phyloP scores from a whole-genome alignment of 495 filamentous ascomycete species.

The Pseudotulostoma volvatum region DNA sequence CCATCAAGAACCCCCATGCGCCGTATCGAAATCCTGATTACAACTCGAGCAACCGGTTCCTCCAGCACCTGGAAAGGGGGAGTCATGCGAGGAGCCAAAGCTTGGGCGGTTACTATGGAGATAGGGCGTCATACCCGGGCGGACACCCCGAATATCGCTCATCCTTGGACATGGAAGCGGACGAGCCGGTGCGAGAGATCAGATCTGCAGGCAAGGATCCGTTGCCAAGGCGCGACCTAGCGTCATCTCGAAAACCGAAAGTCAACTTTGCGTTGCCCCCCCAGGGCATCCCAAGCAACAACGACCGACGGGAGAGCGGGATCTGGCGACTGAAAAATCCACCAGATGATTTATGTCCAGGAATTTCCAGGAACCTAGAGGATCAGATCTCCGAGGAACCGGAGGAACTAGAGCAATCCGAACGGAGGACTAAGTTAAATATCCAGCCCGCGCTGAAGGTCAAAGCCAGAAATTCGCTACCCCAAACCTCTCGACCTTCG shows the following conservation, averaged over 20 bases:
- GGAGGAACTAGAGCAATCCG: slow-evolving; percentile 21
- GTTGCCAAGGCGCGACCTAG: no score
- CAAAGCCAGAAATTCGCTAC: slow-evolving; percentile 41
- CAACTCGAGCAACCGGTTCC: slow-evolving; percentile 4
- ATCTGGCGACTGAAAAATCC: slow-evolving; percentile 19
- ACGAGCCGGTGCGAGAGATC: no score
- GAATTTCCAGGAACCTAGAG: slow-evolving; percentile 39
- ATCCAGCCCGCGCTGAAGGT: slow-evolving; percentile 35
- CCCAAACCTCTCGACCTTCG: slow-evolving; percentile 31
- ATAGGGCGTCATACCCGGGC: slow-evolving; percentile 17
- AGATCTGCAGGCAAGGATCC: no score
- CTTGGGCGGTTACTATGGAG: slow-evolving; percentile 26
- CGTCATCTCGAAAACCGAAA: slow-evolving; percentile 22
- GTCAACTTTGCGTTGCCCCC: slow-evolving; percentile 21
- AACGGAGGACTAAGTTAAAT: slow-evolving; percentile 20
- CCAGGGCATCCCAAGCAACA: not conserved
- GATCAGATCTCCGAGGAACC: slow-evolving; percentile 88
- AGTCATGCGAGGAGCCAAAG: slow-evolving; percentile 47
- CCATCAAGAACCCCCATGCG: slow-evolving; percentile 37
- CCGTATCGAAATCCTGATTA: slow-evolving; percentile 38
- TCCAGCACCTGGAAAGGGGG: slow-evolving; percentile 39
- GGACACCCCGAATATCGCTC: slow-evolving; percentile 6
- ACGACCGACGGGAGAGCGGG: not conserved
- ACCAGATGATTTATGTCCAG: slow-evolving; percentile 25
- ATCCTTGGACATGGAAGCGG: slow-evolving; percentile 1